Conservation (phyloP, 2,329 filamentous ascomycete genomes). For the Raffaelea arxii region DNA sequence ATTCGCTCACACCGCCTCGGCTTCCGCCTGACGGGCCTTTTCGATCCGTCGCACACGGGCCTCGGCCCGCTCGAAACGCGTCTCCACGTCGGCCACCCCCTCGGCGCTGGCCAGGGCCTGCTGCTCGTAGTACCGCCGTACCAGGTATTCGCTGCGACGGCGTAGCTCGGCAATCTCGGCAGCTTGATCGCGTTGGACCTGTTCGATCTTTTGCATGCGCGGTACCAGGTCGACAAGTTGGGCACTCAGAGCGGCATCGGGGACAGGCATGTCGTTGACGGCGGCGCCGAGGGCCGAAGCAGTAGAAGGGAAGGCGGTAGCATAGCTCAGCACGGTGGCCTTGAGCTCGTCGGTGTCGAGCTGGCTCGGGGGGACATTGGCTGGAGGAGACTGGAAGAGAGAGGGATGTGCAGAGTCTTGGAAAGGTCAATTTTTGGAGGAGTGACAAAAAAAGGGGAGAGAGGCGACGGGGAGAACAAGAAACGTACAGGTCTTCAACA, state of each 20-base stretch:
- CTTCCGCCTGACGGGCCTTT: too few species aligned
- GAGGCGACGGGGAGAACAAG: background rate
- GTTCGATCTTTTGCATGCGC: conserved; percentile 51
- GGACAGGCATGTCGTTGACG: conserved; percentile 42
- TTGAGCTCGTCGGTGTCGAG: conserved; percentile 41
- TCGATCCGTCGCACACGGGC: conserved; percentile 55
- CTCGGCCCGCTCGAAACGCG: conserved; percentile 56
- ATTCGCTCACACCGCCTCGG: too few species aligned
- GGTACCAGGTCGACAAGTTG: conserved; percentile 48
- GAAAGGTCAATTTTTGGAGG: background rate
- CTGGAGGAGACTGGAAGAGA: conserved; percentile 39
- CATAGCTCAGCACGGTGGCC: conserved; percentile 45
- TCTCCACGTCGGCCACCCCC: conserved; percentile 62
- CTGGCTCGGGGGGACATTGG: conserved; percentile 39
- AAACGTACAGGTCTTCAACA: conserved; percentile 49
- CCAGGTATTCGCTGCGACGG: conserved; percentile 49
- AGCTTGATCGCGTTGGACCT: conserved; percentile 51
- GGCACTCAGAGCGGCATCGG: conserved; percentile 44
- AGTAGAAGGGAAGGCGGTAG: conserved; percentile 43
- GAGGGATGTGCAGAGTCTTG: conserved; percentile 45
- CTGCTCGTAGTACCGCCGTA: conserved; percentile 66
- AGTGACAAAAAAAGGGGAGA: background rate
- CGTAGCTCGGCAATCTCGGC: conserved; percentile 54
- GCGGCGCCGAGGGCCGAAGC: conserved; percentile 49
- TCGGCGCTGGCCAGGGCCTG: conserved; percentile 59